phyloP scores from a whole-genome alignment of 2,329 filamentous ascomycete genomes.

The Colletotrichum plurivorum region DNA sequence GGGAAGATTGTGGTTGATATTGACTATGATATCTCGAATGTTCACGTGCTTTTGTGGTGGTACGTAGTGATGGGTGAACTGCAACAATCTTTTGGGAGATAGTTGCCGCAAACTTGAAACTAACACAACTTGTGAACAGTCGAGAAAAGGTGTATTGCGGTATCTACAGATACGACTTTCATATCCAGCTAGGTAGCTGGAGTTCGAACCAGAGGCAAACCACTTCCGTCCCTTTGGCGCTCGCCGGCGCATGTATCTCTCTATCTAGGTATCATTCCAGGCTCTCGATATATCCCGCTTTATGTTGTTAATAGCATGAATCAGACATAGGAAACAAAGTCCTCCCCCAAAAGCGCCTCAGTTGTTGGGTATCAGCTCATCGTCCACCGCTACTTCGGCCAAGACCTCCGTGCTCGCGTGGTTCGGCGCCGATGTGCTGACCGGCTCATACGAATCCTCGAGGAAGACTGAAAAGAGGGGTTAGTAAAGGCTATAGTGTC shows the following conservation, averaged over 20 bases:
- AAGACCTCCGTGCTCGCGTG: constrained; percentile 18
- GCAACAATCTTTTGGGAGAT: too few species aligned
- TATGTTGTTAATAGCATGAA: neutral
- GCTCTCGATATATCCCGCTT: neutral
- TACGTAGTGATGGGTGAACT: too few species aligned
- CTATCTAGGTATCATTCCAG: constrained; percentile 23
- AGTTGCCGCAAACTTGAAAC: neutral
- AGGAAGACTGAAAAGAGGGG: constrained; percentile 30
- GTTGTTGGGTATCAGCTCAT: constrained; percentile 35
- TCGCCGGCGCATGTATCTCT: constrained; percentile 19
- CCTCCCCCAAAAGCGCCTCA: neutral
- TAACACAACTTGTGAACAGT: neutral
- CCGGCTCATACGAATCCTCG: constrained; percentile 31
- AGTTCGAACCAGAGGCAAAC: neutral
- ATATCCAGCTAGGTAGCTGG: neutral
- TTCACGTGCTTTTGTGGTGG: too few species aligned
- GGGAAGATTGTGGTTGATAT: too few species aligned
- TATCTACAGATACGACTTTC: constrained; percentile 6
- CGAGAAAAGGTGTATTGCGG: constrained; percentile 16
- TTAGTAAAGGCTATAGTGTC: neutral
- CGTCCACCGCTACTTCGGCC: constrained; percentile 22
- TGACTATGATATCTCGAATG: too few species aligned
- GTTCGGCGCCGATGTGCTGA: neutral
- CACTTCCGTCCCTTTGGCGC: constrained; percentile 5
- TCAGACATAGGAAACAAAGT: neutral